Percentiles rank a stretch among this genome's conserved stretches.
Evolutionary conservation across 2,329 filamentous ascomycete genomes (phyloP).

Genomic region (Akanthomyces uredinophilus): DNA sequence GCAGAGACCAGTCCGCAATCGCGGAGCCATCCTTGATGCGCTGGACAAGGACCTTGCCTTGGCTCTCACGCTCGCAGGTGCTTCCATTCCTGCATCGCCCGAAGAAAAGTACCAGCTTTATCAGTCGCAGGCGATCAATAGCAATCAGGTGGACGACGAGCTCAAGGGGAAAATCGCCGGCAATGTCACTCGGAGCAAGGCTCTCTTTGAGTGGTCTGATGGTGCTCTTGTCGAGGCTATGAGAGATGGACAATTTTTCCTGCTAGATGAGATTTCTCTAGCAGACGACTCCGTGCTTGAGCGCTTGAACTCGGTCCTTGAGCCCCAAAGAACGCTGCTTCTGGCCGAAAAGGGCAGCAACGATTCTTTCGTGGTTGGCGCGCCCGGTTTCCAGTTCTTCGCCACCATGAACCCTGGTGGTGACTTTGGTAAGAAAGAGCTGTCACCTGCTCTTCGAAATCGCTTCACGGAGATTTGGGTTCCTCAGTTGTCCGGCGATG

Average conservation of each 20-base stretch:
- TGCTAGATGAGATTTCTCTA: slow-evolving; percentile 95
- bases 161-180: slow-evolving; percentile 42
- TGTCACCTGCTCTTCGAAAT: slow-evolving; percentile 91
- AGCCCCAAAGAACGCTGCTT: slow-evolving; percentile 78
- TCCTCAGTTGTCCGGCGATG: slow-evolving; percentile 73
- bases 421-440: slow-evolving; percentile 95
- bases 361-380: slow-evolving; percentile 72
- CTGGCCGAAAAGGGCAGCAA: slow-evolving; percentile 89
- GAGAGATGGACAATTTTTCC: slow-evolving; percentile 82
- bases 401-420: slow-evolving; percentile 99
- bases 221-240: slow-evolving; percentile 92
- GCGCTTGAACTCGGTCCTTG: slow-evolving; percentile 90
- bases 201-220: slow-evolving; percentile 94
- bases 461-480: slow-evolving; percentile 99
- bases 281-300: slow-evolving; percentile 97
- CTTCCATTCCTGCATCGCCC: slow-evolving; percentile 37
- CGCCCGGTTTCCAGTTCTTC: slow-evolving; percentile 85
- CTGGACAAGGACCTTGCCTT: slow-evolving; percentile 57
- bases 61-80: slow-evolving; percentile 38
- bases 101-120: slow-evolving; percentile 57
- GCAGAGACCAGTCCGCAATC: slow-evolving; percentile 84
- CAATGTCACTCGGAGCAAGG: slow-evolving; percentile 62
- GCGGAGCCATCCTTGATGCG: slow-evolving; percentile 63
- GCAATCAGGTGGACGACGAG: slow-evolving; percentile 43
- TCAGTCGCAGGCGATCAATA: slow-evolving; percentile 36